Conservation (phyloP, 2,329 filamentous ascomycete species). For the Kalaharituber pfeilii region DNA sequence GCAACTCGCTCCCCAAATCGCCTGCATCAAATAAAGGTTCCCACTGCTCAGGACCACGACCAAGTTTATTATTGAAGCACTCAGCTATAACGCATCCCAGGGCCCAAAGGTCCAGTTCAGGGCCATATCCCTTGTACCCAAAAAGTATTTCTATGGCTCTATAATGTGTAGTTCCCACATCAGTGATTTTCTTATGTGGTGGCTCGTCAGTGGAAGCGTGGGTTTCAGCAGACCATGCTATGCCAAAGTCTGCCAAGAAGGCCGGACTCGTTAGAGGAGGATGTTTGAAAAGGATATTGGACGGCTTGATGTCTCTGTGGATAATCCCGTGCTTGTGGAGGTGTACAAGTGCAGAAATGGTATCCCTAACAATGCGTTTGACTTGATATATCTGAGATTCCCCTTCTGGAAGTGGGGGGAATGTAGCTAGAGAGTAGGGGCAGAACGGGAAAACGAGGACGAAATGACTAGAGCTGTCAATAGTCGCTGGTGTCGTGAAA, state of each 20-base stretch:
- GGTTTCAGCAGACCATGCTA: slow-evolving; percentile 56
- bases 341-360: slow-evolving; percentile 35
- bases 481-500: slow-evolving; percentile 44
- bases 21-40: slow-evolving; percentile 65
- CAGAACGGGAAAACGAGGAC: slow-evolving; percentile 76
- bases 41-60: slow-evolving; percentile 24
- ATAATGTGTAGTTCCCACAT: slow-evolving; percentile 86
- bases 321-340: slow-evolving; percentile 64
- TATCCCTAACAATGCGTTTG: slow-evolving; percentile 14
- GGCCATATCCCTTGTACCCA: slow-evolving; percentile 54
- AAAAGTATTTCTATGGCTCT: slow-evolving; percentile 82
- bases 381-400: slow-evolving; percentile 28
- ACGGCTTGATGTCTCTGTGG: slow-evolving; percentile 87
- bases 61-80: slow-evolving; percentile 29
- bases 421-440: slow-evolving; percentile 38
- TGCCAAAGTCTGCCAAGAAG: slow-evolving; percentile 79
- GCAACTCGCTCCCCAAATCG: slow-evolving; percentile 79
- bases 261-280: slow-evolving; percentile 41
- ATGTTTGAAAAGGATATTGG: slow-evolving; percentile 54
- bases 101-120: slow-evolving; percentile 73
- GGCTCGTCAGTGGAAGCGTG: slow-evolving; percentile 44
- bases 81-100: slow-evolving; percentile 73
- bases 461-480: slow-evolving; percentile 39
- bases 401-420: slow-evolving; percentile 42
- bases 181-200: slow-evolving; percentile 55